Evolutionary conservation across 2,329 filamentous ascomycete genomes (phyloP).

Genomic region (Plenodomus tracheiphilus): DNA sequence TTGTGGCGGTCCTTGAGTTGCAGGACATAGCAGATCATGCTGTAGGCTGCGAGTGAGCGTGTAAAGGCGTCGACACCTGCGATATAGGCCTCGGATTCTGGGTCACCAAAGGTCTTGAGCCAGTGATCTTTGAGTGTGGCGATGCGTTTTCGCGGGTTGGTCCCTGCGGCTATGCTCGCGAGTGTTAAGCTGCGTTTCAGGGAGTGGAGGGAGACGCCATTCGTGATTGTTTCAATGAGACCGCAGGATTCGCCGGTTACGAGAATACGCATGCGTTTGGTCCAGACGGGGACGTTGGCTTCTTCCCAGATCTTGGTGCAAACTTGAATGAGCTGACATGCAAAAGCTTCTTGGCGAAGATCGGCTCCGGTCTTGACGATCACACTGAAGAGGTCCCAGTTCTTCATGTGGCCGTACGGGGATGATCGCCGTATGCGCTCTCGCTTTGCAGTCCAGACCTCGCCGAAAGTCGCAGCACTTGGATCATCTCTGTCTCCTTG

Average conservation of each 20-base stretch:
- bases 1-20: conserved; percentile 88
- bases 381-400: conserved; percentile 84
- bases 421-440: conserved; percentile 82
- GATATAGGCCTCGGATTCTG: conserved; percentile 69
- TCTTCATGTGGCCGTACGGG: conserved; percentile 86
- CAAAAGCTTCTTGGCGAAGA: conserved; percentile 82
- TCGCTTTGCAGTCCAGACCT: conserved; percentile 83
- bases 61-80: conserved; percentile 79
- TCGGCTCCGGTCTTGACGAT: conserved; percentile 88
- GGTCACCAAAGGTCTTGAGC: conserved; percentile 72
- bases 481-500: conserved; percentile 84
- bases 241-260: conserved; percentile 84
- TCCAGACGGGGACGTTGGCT: conserved; percentile 77
- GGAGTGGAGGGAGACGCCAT: conserved; percentile 84
- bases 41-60: conserved; percentile 80
- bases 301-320: conserved; percentile 83
- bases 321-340: conserved; percentile 79
- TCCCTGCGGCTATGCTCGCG: conserved; percentile 70
- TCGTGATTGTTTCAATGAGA: conserved; percentile 85
- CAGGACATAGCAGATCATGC: conserved; percentile 79
- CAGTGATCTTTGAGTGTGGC: conserved; percentile 83
- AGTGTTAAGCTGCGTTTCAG: conserved; percentile 81
- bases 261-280: conserved; percentile 83
- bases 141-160: conserved; percentile 74
- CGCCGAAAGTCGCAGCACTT: conserved; percentile 82